Evolutionary conservation across 2,329 filamentous ascomycete genomes (phyloP).

Genomic region (Metarhizium robertsii): DNA sequence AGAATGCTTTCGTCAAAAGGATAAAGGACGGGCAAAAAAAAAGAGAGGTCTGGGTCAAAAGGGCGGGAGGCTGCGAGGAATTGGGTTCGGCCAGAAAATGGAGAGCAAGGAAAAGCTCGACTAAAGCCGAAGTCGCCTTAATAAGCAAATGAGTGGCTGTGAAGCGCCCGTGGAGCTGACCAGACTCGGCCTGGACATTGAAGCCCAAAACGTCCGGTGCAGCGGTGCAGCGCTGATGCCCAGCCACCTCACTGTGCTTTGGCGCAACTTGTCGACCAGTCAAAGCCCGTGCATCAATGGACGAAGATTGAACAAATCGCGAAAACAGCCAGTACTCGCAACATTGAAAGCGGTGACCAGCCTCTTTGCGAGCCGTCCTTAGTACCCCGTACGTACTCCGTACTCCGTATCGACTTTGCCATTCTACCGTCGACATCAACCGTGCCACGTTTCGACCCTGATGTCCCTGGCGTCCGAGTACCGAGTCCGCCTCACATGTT

Average conservation of each 20-base stretch:
- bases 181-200: neutral
- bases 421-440: too few species aligned
- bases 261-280: slow-evolving; percentile 1
- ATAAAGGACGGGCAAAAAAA: neutral
- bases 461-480: too few species aligned
- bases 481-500: too few species aligned
- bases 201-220: slow-evolving; percentile 1
- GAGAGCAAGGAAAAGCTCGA: neutral
- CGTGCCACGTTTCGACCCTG: too few species aligned
- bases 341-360: slow-evolving; percentile 12
- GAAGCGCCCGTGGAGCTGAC: neutral
- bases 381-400: too few species aligned
- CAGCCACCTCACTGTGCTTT: slow-evolving; percentile 4
- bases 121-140: neutral
- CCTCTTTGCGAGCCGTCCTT: neutral
- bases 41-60: neutral
- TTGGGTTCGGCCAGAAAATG: neutral
- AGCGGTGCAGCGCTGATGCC: slow-evolving; percentile 2
- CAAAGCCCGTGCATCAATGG: neutral
- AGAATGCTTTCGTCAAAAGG: neutral
- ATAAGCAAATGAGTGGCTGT: slow-evolving; percentile 2
- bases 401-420: too few species aligned
- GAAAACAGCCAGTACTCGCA: neutral
- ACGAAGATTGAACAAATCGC: neutral
- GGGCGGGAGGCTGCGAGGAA: neutral